Base-by-base conservation (phyloP, 139 green algal genomes). In the Closterium sp. region DNA sequence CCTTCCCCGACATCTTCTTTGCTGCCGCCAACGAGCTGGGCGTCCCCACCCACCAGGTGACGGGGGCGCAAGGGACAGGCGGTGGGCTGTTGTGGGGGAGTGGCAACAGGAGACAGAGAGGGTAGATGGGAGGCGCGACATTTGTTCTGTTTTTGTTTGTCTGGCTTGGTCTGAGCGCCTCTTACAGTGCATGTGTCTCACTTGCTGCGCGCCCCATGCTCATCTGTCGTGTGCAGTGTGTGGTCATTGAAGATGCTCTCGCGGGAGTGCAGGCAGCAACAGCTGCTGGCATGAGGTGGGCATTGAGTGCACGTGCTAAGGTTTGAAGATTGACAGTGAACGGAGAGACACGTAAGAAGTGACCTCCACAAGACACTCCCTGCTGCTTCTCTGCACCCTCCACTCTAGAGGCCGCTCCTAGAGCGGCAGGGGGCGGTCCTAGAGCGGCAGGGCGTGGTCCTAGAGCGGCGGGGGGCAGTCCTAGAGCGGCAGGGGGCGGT, bases 201-300 rank as follows among this genome's bases (percentile, higher is more conserved):
- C 55, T 76, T 2, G 55, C 36, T 55, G n/a, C 55, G 23, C 55
- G 55, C 6, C 5, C n/a, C 55, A 19, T 76, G 16, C n/a, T n/a
- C n/a, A n/a, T n/a, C n/a, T n/a, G n/a, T n/a, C n/a, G n/a, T n/a
- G n/a, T n/a, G 36, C 88, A 90, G 33, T 97, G 96, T 87, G 96
- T 97, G 64, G 96, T 97, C 64, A 95, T 97, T 3, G 96, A 97
- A 87, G 96, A 97, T 87, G 95, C 96, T 23, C 88, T 94, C 33
- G 96, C 96, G 30, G 96, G 96, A n/a, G 95, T 97, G 32, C 90
- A 96, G 84, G 96, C 96, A 25, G 96, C 96, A 0, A 81, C 90
- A n/a, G 92, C 92, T 33, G 95, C 95, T 90, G 95, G 95, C 43
- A 93, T 95, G 90, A 32, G 90, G 69, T 93, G 89, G 31, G 33